These are phyloP conservation scores for Macrolepiota dolichaula DNA, from an alignment of 768 basidiomycete genomes.

Conservation along the genomic window DNA sequence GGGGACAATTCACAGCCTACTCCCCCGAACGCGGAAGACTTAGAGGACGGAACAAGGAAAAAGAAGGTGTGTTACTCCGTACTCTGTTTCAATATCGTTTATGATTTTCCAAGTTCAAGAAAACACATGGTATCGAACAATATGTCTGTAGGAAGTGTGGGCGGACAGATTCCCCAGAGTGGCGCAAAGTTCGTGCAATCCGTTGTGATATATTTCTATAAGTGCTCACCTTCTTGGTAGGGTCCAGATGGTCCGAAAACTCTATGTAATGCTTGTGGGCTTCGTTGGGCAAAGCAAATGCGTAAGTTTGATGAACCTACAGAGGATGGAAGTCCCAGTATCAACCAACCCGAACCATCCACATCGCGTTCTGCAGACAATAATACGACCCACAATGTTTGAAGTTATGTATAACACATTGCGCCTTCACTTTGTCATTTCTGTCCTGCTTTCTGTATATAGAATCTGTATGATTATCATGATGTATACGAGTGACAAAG, in stretches of 20 bases:
- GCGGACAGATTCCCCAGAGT: constrained; percentile 94
- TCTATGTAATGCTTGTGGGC: constrained; percentile 94
- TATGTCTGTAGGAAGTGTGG: constrained; percentile 93
- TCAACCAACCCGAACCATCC: background rate
- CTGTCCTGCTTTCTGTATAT: background rate
- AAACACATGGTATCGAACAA: constrained; percentile 52
- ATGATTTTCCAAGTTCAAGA: constrained; percentile 34
- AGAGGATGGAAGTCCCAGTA: constrained; percentile 12
- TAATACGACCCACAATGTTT: background rate
- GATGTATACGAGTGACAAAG: background rate
- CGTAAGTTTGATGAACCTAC: constrained; percentile 35
- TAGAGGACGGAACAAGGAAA: constrained; percentile 49
- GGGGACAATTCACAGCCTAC: constrained; percentile 3
- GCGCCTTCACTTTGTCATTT: background rate
- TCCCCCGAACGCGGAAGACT: background rate
- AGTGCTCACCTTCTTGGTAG: constrained; percentile 30
- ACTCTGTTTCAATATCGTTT: background rate
- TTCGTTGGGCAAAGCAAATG: constrained; percentile 84
- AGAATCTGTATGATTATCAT: background rate
- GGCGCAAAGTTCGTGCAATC: constrained; percentile 68
- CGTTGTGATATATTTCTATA: background rate
- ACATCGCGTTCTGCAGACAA: background rate
- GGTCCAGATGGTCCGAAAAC: constrained; percentile 96
- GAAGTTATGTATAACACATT: background rate
- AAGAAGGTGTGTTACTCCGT: constrained; percentile 48